A percentile compares a stretch with the other conserved stretches of the same genome.
Evolutionary conservation across 768 basidiomycete genomes (phyloP).

Genomic region (Tricholoma bakamatsutake): DNA sequence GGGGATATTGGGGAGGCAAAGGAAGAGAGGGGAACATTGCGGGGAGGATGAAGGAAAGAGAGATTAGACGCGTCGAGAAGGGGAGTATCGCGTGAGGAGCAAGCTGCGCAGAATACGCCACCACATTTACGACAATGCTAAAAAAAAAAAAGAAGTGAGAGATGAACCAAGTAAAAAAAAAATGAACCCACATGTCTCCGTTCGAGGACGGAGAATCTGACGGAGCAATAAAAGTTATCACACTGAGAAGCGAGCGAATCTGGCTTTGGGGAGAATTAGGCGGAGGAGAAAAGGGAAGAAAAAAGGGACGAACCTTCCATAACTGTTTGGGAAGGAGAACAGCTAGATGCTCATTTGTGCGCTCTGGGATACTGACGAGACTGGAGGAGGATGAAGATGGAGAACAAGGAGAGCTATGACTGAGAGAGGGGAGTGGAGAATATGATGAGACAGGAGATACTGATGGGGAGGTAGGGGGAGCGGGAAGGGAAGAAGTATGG

Average conservation of each 20-base stretch:
- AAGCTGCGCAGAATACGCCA: conserved; percentile 65
- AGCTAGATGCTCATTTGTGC: conserved; percentile 69
- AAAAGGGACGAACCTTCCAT: conserved; percentile 55
- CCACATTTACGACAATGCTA: conserved; percentile 86
- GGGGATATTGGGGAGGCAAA: conserved; percentile 60
- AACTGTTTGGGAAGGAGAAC: conserved; percentile 62
- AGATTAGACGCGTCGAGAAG: conserved; percentile 73
- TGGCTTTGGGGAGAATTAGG: conserved; percentile 34
- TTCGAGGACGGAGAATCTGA: conserved; percentile 60
- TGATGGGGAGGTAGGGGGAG: conserved; percentile 5
- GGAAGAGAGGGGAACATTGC: conserved; percentile 50
- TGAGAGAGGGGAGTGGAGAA: conserved; percentile 20
- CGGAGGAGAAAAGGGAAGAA: conserved; percentile 3
- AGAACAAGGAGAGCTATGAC: conserved; percentile 26
- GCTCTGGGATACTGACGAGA: conserved; percentile 23
- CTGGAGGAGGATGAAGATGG: conserved; percentile 29
- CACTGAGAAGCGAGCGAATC: conserved; percentile 57
- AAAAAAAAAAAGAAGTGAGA: conserved; percentile 15
- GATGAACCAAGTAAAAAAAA: not conserved
- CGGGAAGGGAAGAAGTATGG: not conserved
- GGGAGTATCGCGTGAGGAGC: conserved; percentile 51
- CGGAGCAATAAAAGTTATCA: conserved; percentile 70
- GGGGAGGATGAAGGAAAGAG: conserved; percentile 65
- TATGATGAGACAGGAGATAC: conserved; percentile 18
- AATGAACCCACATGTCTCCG: conserved; percentile 61